These are phyloP conservation scores for Miscanthus lutarioriparius DNA, from an alignment of 176 grass and related monocot species.

Conservation along the genomic window DNA sequence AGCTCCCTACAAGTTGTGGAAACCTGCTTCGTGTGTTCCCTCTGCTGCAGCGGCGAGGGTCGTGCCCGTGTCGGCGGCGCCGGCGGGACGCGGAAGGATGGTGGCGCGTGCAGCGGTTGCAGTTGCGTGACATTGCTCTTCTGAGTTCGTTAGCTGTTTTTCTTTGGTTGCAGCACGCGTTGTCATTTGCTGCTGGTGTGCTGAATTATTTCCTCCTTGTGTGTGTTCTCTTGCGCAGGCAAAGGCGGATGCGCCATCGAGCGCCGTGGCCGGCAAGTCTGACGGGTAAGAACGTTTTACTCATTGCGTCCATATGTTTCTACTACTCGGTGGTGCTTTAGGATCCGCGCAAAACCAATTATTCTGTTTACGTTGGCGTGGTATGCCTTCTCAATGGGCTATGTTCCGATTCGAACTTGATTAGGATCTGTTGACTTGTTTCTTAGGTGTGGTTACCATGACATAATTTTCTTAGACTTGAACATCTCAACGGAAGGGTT, in stretches of 20 bases:
- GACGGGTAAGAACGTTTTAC: constrained; percentile 34
- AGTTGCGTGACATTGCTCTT: constrained; percentile 35
- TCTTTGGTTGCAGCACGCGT: background rate
- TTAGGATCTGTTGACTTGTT: background rate
- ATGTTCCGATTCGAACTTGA: background rate
- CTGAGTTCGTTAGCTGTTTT: background rate
- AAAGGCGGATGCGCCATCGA: constrained; percentile 42
- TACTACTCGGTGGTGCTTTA: background rate
- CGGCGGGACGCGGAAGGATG: constrained; percentile 13
- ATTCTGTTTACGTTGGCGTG: background rate
- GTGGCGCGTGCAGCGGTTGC: constrained; percentile 30
- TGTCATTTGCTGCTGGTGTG: constrained; percentile 20
- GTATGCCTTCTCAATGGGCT: too few relatives aligned
- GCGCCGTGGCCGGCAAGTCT: constrained; percentile 10
- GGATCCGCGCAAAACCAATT: background rate
- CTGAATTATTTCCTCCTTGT: background rate
- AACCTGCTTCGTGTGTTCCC: background rate
- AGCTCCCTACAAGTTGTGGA: background rate
- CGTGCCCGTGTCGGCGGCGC: constrained; percentile 13
- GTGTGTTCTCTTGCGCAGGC: constrained; percentile 19
- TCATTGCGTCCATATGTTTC: too few relatives aligned
- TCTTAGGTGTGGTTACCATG: background rate
- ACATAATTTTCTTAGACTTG: background rate
- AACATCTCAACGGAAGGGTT: too few relatives aligned
- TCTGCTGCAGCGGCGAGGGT: constrained; percentile 29